A percentile compares a stretch with the other conserved stretches of the same genome.
Conservation (phyloP, 768 basidiomycete species). For the Collybia nuda region DNA sequence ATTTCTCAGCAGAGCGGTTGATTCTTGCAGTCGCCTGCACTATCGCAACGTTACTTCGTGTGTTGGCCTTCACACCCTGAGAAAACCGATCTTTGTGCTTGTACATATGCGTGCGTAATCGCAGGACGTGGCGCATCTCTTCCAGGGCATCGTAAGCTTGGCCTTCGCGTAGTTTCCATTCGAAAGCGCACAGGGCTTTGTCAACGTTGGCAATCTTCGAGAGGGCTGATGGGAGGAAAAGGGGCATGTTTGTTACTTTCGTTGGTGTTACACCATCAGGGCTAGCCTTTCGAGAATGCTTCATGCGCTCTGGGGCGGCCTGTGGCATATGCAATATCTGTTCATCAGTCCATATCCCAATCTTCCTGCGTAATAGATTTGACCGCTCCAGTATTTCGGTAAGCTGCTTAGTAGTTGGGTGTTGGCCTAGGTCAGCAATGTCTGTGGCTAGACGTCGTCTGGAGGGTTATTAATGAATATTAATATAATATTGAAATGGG, state of each 20-base stretch:
- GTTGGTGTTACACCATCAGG: neutral
- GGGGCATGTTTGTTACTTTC: neutral
- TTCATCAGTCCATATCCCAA: neutral
- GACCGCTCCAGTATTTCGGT: neutral
- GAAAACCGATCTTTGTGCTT: constrained; percentile 8
- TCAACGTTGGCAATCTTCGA: neutral
- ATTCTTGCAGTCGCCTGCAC: neutral
- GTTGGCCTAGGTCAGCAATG: neutral
- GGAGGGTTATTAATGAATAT: no score
- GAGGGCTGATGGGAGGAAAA: constrained; percentile 2
- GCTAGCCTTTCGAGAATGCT: neutral
- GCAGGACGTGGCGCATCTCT: constrained; percentile 2
- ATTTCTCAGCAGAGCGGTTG: neutral
- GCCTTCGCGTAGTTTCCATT: neutral
- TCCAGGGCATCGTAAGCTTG: constrained; percentile 5
- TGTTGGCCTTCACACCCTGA: no score
- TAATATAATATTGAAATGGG: no score
- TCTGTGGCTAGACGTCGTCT: constrained; percentile 2
- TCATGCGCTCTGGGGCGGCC: neutral
- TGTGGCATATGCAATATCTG: neutral
- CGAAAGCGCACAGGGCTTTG: neutral
- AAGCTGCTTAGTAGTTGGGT: constrained; percentile 2
- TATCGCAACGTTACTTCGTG: constrained; percentile 3
- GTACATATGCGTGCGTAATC: constrained; percentile 5
- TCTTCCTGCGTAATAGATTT: neutral